These are phyloP conservation scores for Endocalyx cinctus DNA, from an alignment of 2,329 filamentous ascomycete genomes.

Conservation along the genomic window DNA sequence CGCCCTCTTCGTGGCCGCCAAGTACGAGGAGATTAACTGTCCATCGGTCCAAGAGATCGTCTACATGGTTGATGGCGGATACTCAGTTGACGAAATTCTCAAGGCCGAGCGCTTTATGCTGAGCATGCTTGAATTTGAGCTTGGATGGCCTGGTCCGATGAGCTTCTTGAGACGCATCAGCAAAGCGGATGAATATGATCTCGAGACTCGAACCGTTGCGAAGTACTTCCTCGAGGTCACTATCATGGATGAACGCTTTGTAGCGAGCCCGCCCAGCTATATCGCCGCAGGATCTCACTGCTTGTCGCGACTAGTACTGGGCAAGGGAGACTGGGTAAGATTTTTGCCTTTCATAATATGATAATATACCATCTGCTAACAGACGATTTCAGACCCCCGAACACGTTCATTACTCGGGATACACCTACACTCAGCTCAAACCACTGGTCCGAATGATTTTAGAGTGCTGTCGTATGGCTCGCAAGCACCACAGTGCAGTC, in stretches of 20 bases:
- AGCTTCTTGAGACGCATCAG: slow-evolving; percentile 95
- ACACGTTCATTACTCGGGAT: slow-evolving; percentile 90
- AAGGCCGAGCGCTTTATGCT: slow-evolving; percentile 99
- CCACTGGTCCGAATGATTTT: slow-evolving; percentile 73
- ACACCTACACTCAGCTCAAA: slow-evolving; percentile 80
- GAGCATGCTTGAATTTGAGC: slow-evolving; percentile 89
- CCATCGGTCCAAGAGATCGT: slow-evolving; percentile 93
- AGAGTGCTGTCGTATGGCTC: slow-evolving; percentile 80
- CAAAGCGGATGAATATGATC: slow-evolving; percentile 96
- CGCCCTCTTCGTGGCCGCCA: slow-evolving; percentile 90
- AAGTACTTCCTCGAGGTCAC: slow-evolving; percentile 98
- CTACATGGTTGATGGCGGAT: slow-evolving; percentile 95
- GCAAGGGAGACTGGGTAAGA: slow-evolving; percentile 92
- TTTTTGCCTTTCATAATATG: slow-evolving; percentile 14
- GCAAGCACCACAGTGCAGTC: slow-evolving; percentile 78
- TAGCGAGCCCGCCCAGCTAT: slow-evolving; percentile 85
- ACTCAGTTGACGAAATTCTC: slow-evolving; percentile 84
- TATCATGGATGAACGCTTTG: slow-evolving; percentile 97
- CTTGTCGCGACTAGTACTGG: slow-evolving; percentile 79
- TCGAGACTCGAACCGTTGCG: slow-evolving; percentile 89
- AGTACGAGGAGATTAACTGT: slow-evolving; percentile 99
- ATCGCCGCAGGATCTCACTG: slow-evolving; percentile 89
- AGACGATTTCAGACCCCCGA: slow-evolving; percentile 58
- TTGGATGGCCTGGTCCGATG: slow-evolving; percentile 98
- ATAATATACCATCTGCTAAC: slow-evolving; percentile 24